These are phyloP conservation scores for Pelargonium australe DNA, from an alignment of 441 rosid genomes.

Conservation along the genomic window DNA sequence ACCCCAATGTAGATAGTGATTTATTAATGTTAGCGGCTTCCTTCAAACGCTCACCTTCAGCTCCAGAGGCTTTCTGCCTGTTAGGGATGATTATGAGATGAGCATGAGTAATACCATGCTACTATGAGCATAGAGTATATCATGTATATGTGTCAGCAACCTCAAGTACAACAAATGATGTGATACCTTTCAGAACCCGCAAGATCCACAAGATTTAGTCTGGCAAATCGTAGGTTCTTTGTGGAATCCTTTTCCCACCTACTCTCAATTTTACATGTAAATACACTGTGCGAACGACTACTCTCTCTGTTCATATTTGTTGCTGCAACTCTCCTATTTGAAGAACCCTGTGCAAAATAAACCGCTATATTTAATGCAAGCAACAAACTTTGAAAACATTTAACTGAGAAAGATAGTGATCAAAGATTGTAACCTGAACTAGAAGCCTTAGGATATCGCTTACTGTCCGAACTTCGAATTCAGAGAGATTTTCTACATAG, in stretches of 20 bases:
- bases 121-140: constrained; percentile 10
- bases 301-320: constrained; percentile 98
- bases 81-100: constrained; percentile 18
- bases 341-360: constrained; percentile 58
- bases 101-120: constrained; percentile 6
- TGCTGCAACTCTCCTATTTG: constrained; percentile 91
- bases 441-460: constrained; percentile 75
- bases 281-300: constrained; percentile 96
- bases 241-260: constrained; percentile 93
- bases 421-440: constrained; percentile 50
- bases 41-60: constrained; percentile 94
- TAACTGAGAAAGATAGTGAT: constrained; percentile 3
- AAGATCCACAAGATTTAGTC: constrained; percentile 92
- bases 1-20: constrained; percentile 95
- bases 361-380: constrained; percentile 12
- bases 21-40: constrained; percentile 97
- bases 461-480: constrained; percentile 79
- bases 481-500: constrained; percentile 94
- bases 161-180: constrained; percentile 10
- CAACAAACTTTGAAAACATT: background rate
- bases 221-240: constrained; percentile 84
- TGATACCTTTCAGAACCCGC: constrained; percentile 94
- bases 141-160: constrained; percentile 13
- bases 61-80: constrained; percentile 97
- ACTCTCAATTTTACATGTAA: constrained; percentile 94